Evolutionary conservation across 768 basidiomycete species (phyloP).

Genomic region (Kwoniella europaea): DNA sequence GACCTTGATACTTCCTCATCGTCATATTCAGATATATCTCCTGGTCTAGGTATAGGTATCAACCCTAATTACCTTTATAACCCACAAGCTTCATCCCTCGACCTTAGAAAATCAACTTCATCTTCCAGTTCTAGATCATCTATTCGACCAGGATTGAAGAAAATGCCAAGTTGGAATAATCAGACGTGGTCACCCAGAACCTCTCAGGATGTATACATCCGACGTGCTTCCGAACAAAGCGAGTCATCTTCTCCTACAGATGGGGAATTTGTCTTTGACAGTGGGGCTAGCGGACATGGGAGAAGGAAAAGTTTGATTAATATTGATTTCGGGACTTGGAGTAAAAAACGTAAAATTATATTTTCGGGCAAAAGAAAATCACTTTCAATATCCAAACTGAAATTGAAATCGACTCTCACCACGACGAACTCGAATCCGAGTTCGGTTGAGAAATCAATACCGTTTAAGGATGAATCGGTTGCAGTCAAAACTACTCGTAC

Average conservation of each 20-base stretch:
- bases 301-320: constrained; percentile 3
- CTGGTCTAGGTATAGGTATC: background rate
- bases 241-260: background rate
- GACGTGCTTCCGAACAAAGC: background rate
- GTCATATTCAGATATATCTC: background rate
- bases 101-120: background rate
- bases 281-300: background rate
- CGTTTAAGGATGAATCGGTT: background rate
- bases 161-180: constrained; percentile 29
- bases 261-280: background rate
- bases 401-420: background rate
- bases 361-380: background rate
- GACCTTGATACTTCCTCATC: background rate
- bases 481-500: background rate
- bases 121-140: background rate
- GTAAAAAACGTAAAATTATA: constrained; percentile 9
- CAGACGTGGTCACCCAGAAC: constrained; percentile 7
- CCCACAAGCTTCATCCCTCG: background rate
- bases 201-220: background rate
- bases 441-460: background rate
- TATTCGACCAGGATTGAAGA: constrained; percentile 6
- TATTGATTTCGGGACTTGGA: constrained; percentile 18
- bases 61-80: background rate
- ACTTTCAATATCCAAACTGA: background rate
- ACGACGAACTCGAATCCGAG: background rate